Evolutionary conservation across 2,329 filamentous ascomycete species (phyloP), one percentile per base, ranked within the genome.

Genomic region (Fusarium sp.): DNA sequence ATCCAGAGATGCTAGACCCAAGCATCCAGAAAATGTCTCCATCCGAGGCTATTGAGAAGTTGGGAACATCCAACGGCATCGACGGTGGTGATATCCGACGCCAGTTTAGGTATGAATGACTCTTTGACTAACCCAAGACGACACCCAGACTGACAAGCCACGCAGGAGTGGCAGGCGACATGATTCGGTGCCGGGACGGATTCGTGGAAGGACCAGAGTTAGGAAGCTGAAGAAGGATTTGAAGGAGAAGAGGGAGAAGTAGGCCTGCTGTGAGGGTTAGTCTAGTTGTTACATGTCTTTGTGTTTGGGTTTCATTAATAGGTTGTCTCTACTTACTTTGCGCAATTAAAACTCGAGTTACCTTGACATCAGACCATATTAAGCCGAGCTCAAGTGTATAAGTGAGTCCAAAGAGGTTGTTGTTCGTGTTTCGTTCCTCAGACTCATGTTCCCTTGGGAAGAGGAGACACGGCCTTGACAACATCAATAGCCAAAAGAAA

Each of bases 401-500:
- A 20, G n/a, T 22, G 20, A 46, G 22, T n/a, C 5, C 2, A 24
- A 24, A 49, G 24, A 27, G 14, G 9, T 9, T 49, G 24, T n/a
- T 2, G 16, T 17, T 49, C 44, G 9, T 24, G 17, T 27, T 6
- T 27, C 9, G 44, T 49, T 27, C 22, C 16, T 46, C 14, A 6
- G 4, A 6, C 16, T 64, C 35, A 73, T n/a, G 31, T 17, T 40
- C 59, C 11, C 5, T 29, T 44, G 20, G 20, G 42, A 24, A 9
- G 5, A 11, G 46, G 24, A n/a, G 56, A 57, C 9, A 24, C 46
- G 2, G 36, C 66, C 22, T 76, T 74, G 10, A 64, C 24, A 24
- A 77, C 35, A 16, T 78, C 76, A 22, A 78, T 78, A 12, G 71
- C 64, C 16, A 76, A 27, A n/a, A 77, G 62, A 51, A 78, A 60